These are phyloP conservation scores for Tulasnella sp. DNA, from an alignment of 768 basidiomycete genomes.

Conservation along the genomic window DNA sequence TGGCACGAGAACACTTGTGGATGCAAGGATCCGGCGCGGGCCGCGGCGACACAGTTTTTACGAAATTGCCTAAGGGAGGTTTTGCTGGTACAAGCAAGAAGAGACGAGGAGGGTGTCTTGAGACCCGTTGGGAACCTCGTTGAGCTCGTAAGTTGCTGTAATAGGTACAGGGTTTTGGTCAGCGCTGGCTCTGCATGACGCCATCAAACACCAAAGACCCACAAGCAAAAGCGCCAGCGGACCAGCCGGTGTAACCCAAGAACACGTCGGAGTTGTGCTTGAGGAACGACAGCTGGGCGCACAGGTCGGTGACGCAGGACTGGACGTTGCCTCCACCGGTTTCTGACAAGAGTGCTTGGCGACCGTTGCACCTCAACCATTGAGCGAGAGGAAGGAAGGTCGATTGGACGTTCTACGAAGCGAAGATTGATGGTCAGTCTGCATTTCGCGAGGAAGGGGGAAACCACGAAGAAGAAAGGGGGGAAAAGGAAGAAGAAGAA, in stretches of 20 bases:
- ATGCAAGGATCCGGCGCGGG: no score
- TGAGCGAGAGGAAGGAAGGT: conserved; percentile 24
- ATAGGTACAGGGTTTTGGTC: no score
- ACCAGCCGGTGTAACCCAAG: conserved; percentile 9
- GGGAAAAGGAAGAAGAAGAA: not conserved
- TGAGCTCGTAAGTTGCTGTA: not conserved
- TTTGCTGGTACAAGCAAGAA: conserved; percentile 27
- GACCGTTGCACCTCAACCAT: conserved; percentile 18
- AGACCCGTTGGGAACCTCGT: conserved; percentile 23
- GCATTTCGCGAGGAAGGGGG: no score
- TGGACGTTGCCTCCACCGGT: conserved; percentile 10
- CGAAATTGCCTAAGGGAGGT: not conserved
- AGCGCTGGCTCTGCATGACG: no score
- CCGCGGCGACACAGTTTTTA: not conserved
- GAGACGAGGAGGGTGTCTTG: conserved; percentile 26
- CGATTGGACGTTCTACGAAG: not conserved
- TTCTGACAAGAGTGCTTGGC: conserved; percentile 25
- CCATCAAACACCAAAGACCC: no score
- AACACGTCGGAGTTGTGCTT: no score
- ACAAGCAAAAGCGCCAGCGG: conserved; percentile 26
- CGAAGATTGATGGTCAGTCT: not conserved
- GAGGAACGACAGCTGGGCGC: no score
- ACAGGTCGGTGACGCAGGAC: no score
- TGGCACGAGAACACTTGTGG: no score
- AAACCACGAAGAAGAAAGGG: no score